A percentile compares a stretch with the other conserved stretches of the same genome.
Evolutionary conservation across 75 land plant species (phyloP).

Genomic region (Gnetum montanum): DNA sequence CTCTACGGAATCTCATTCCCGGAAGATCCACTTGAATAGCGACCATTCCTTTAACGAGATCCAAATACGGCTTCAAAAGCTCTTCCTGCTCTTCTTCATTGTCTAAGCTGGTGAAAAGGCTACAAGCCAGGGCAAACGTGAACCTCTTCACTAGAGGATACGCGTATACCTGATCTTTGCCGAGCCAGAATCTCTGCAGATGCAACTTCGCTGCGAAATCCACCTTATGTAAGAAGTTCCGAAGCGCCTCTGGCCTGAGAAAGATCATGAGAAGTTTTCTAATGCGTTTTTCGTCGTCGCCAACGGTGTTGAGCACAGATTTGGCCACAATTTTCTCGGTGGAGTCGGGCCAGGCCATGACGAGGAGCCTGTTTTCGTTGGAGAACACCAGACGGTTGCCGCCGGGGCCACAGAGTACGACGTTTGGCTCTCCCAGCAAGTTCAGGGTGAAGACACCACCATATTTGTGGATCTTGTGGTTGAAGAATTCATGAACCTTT

Average conservation of each 20-base stretch:
- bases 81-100: not conserved
- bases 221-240: not conserved
- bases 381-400: slow-evolving; percentile 26
- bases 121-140: not conserved
- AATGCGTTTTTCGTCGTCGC: not conserved
- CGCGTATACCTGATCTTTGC: not conserved
- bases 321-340: not conserved
- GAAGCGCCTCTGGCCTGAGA: not conserved
- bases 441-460: slow-evolving; percentile 19
- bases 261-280: not conserved
- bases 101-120: not conserved
- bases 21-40: slow-evolving; percentile 29
- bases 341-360: slow-evolving; percentile 10
- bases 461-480: slow-evolving; percentile 12
- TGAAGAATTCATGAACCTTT: slow-evolving; percentile 19
- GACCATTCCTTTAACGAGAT: slow-evolving; percentile 1
- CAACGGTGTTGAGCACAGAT: not conserved
- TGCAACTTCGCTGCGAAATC: not conserved
- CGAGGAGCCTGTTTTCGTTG: slow-evolving; percentile 21
- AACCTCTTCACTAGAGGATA: not conserved
- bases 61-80: not conserved
- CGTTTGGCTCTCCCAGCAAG: slow-evolving; percentile 10
- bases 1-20: slow-evolving; percentile 19
- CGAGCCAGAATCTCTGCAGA: not conserved
- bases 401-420: slow-evolving; percentile 10